Evolutionary conservation across 208 protist genomes (phyloP), one percentile per base, ranked within the genome.

Genomic region (Crithidia brevicula): DNA sequence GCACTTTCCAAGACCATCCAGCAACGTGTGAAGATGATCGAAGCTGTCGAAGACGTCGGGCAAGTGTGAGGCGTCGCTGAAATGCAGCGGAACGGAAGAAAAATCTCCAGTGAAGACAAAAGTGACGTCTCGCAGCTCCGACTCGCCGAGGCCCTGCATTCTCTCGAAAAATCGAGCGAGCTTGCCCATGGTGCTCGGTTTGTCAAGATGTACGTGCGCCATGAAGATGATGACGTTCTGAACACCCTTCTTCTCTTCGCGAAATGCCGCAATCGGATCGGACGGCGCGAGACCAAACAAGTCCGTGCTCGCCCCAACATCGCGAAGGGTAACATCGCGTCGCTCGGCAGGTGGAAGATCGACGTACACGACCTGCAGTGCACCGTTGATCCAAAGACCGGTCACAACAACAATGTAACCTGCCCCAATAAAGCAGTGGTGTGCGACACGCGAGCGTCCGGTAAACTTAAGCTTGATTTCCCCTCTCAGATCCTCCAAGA

Each of bases 101-200:
- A 96, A 95, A 52, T 92, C 81, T 1, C 92, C 92, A 1, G 88
- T 79, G 51, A 96, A 73, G 16, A 95, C 80, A 67, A 96, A 81
- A 1, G 89, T 94, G 20, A 88, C 93, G 36, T 92, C 82, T 5
- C 77, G 69, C 53, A 96, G 70, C 72, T 94, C 92, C 54, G 51
- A 53, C 59, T 94, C 88, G 27, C 82, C 77, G 27, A 91, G 82
- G n/a, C 86, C 79, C 56, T 96, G 84, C 87, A 96, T 94, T 10
- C 85, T 74, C 40, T 79, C 77, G 45, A 96, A 95, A 31, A 96
- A 95, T 60, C 49, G 69, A 30, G 72, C 61, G 8, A 96, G 63
- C 22, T 68, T 74, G 18, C 28, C 47, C 62, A 93, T 73, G n/a
- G 86, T 93, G 18, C 62, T 54, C 18, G 77, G 64, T 57, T 83